These are phyloP conservation scores for Populus hybrid DNA, from an alignment of 441 rosid genomes.

Conservation along the genomic window DNA sequence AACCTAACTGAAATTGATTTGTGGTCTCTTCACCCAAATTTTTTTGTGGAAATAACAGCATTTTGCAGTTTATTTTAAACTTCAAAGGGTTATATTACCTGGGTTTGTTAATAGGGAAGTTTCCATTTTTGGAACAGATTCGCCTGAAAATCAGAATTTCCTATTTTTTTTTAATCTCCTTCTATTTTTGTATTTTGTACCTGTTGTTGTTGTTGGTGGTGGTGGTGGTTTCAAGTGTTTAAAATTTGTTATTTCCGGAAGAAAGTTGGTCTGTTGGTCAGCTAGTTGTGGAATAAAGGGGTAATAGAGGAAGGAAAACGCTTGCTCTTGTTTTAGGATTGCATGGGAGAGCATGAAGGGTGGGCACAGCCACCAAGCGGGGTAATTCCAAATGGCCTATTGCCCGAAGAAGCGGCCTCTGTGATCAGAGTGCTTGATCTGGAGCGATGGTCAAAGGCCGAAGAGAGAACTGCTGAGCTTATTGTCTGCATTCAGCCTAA, in stretches of 20 bases:
- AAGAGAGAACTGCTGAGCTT: slow-evolving; percentile 77
- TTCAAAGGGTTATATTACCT: neutral
- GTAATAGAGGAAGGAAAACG: slow-evolving; percentile 18
- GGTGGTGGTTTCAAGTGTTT: neutral
- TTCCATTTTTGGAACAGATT: slow-evolving; percentile 1
- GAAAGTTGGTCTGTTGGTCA: slow-evolving; percentile 12
- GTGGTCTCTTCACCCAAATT: neutral
- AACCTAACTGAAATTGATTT: neutral
- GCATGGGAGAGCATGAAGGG: slow-evolving; percentile 86
- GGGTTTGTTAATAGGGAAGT: slow-evolving; percentile 5
- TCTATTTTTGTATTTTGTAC: neutral
- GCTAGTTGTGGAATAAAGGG: neutral
- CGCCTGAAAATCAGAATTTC: neutral
- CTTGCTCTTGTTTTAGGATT: slow-evolving; percentile 26
- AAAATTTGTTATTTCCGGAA: neutral
- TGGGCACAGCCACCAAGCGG: slow-evolving; percentile 59
- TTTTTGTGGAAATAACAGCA: slow-evolving; percentile 10
- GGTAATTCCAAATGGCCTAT: slow-evolving; percentile 68
- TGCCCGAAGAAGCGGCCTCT: slow-evolving; percentile 74
- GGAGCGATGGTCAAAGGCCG: slow-evolving; percentile 79
- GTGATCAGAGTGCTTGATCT: slow-evolving; percentile 47
- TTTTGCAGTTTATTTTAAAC: neutral
- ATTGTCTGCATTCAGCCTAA: slow-evolving; percentile 84
- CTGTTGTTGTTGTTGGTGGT: neutral
- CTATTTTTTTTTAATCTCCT: neutral